Evolutionary conservation across 1,284 basidiomycete species (phyloP), one percentile per base, ranked within the genome.

Genomic region (Exobasidium rhododendri): DNA sequence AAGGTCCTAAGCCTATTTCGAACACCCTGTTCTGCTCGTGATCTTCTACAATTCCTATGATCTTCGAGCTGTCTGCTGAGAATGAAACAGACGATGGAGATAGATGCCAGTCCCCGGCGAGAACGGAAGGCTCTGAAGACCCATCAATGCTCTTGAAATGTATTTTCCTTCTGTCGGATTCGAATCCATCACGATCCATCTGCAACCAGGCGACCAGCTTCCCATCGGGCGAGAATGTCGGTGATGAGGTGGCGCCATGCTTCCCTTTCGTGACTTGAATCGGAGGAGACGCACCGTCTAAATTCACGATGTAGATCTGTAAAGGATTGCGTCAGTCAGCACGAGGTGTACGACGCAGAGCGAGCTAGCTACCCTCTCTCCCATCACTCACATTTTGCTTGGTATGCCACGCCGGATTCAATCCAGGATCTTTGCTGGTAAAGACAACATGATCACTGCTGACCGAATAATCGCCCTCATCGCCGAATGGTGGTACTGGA

Each of bases 151-250:
- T 47, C 44, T 58, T 63, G n/a, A 55, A 17, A 29, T 67, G 65
- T n/a, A 74, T 40, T 20, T 59, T 50, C 24, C 68, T 69, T 29
- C 61, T 64, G 58, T 76, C 74, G 13, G 64, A 62, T 63, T 76
- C 74, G 47, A 64, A 73, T 1, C 71, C 69, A 58, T 76, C 70
- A 22, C 56, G 61, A 20, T 58, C 52, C 73, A 73, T 73, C 62
- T 76, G 71, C 11, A 76, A 60, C 66, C 70, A 76, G 46, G 62
- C 64, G 20, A 76, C 40, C 45, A 59, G 63, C 11, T 66, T 59
- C 3, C 67, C 66, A 29, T 69, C 58, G 4, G 63, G 68, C 6
- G 61, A 66, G 26, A 74, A 56, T 22, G 44, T 47, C 5, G 71
- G 71, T 2, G 60, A 56, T 40, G 68, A 63, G 0, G 50, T 55